Evolutionary conservation across 192 early-diverging fungal genomes (phyloP), one percentile per base, ranked within the genome.

Genomic region (Dispira parvispora): DNA sequence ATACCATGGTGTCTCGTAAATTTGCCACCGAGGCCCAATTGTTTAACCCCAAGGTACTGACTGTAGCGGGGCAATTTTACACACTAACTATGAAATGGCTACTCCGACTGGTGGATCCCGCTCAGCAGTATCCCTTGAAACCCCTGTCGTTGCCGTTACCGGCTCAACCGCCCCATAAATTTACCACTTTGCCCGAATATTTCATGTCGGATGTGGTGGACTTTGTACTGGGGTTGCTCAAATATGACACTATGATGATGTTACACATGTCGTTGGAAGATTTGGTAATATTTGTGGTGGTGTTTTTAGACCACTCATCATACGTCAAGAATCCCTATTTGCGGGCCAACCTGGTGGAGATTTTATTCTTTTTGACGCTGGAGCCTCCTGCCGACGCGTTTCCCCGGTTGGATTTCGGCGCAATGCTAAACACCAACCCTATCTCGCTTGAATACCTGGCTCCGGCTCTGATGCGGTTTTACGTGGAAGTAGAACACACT

Each of bases 401-500:
- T 60, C 65, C 65, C 50, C 63, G 64, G 62, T 65, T 65, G 61
- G 71, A 71, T 61, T 57, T 68, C 78, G 87, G 87, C 85, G 43
- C 56, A 23, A 74, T 75, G 43, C 70, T 99, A 13, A 83, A 87
- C 64, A 82, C 82, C 25, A 84, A 91, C 67, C 77, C 78, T n/a
- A 52, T 92, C 62, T 80, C 89, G 0, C 80, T 88, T 12, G 65
- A 80, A 52, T 81, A 84, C 66, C 74, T 96, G 42, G 83, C 97
- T 3, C 83, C 86, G 0, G 83, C 86, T 12, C 67, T 99, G 23
- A 85, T 96, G 79, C 75, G 76, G 54, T 92, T 94, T 73, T 99
- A 97, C 71, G 88, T 94, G 78, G 95, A 97, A 63, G 90, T 94
- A 10, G 96, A 99, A 71, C 86, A 92, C 47, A 96, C 94, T 20